Conservation (phyloP, 495 filamentous ascomycete species). For the Cudoniella acicularis region DNA sequence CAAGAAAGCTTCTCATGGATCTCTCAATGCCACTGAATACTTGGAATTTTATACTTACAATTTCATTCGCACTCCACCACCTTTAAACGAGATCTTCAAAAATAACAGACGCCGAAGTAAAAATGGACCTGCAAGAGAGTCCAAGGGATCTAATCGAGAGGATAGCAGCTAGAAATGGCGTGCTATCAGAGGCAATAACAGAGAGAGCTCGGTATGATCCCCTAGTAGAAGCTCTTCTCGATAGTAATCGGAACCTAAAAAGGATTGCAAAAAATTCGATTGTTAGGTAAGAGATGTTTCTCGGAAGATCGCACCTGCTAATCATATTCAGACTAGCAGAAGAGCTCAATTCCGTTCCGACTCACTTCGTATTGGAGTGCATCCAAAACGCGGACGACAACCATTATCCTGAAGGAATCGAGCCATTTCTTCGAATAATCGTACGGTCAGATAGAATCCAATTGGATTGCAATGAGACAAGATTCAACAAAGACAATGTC, state of each 20-base stretch:
- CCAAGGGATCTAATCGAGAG: too few species aligned
- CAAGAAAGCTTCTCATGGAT: too few species aligned
- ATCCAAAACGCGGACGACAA: constrained; percentile 45
- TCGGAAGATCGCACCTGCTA: neutral
- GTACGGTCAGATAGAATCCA: constrained; percentile 3
- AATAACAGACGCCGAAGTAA: too few species aligned
- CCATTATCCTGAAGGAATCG: constrained; percentile 12
- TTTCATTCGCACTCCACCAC: too few species aligned
- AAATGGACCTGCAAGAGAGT: too few species aligned
- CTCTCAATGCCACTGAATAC: too few species aligned
- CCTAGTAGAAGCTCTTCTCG: neutral
- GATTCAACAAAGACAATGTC: constrained; percentile 33
- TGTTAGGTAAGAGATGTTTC: neutral
- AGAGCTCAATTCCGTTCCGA: constrained; percentile 33
- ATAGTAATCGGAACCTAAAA: neutral
- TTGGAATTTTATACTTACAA: too few species aligned
- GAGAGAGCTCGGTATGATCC: constrained; percentile 1
- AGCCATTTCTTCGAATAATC: constrained; percentile 7
- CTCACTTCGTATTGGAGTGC: constrained; percentile 37
- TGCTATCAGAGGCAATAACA: constrained; percentile 1
- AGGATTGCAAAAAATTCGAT: neutral
- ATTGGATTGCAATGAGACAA: constrained; percentile 38
- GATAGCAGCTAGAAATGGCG: too few species aligned
- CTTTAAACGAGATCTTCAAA: too few species aligned
- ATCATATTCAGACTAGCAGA: constrained; percentile 14